Conservation (phyloP, 805 yeast genomes). For the Dipodascus albidus region DNA sequence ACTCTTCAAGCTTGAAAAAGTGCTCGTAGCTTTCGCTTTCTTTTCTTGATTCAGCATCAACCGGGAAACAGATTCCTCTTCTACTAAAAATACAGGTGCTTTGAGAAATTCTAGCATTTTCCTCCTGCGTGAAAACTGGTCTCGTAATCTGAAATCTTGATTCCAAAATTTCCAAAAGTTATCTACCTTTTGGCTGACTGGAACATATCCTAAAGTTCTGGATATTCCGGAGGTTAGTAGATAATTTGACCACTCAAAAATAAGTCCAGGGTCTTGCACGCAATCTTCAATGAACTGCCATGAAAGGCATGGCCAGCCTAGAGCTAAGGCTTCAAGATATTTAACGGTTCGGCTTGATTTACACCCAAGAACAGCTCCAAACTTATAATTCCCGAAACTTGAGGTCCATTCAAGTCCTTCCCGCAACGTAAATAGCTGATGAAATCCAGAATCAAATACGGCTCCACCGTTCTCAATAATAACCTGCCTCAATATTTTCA, state of each 20-base stretch:
- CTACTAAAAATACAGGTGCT: constrained; percentile 15
- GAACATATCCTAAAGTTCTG: constrained; percentile 25
- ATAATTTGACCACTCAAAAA: constrained; percentile 39
- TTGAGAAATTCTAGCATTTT: constrained; percentile 10
- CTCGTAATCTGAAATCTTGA: constrained; percentile 9
- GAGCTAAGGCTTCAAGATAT: constrained; percentile 61
- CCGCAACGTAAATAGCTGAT: constrained; percentile 11
- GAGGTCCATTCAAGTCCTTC: constrained; percentile 1
- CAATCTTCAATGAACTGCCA: constrained; percentile 45
- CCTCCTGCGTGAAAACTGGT: constrained; percentile 19
- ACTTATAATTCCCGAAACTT: constrained; percentile 17
- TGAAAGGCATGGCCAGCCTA: constrained; percentile 80
- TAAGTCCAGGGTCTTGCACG: constrained; percentile 20
- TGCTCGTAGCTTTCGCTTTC: constrained; percentile 1
- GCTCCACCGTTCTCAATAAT: constrained; percentile 13
- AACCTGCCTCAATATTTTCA: background rate
- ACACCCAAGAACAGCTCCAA: constrained; percentile 58
- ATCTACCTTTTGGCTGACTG: constrained; percentile 15
- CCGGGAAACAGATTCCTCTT: background rate
- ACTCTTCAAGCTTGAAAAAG: constrained; percentile 7
- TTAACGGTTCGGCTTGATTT: constrained; percentile 56
- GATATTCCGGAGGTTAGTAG: constrained; percentile 68
- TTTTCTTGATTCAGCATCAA: constrained; percentile 9
- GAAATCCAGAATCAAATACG: constrained; percentile 12
- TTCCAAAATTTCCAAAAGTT: constrained; percentile 17